Evolutionary conservation across 306 rosid genomes (phyloP).

Genomic region (Lupinus albus): DNA sequence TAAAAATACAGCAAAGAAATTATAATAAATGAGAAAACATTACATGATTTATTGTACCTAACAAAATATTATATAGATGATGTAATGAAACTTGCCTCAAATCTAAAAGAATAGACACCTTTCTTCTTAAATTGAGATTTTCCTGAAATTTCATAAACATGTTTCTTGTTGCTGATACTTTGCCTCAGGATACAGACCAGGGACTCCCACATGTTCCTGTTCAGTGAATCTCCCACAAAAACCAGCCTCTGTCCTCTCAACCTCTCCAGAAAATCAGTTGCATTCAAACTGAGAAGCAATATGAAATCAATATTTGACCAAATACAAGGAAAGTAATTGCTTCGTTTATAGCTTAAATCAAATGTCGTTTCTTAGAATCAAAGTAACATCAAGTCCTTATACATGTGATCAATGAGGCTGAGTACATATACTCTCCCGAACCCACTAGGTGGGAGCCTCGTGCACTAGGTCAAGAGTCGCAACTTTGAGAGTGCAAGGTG

Average conservation of each 20-base stretch:
- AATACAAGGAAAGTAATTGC: neutral
- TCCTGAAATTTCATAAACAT: constrained; percentile 77
- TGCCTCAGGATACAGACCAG: constrained; percentile 75
- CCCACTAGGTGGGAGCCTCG: too few species aligned
- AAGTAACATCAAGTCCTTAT: constrained; percentile 2
- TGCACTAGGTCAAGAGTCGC: too few species aligned
- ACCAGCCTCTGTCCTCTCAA: constrained; percentile 69
- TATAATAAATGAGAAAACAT: neutral
- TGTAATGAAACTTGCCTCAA: constrained; percentile 63
- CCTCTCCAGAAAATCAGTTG: constrained; percentile 75
- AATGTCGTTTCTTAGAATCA: neutral
- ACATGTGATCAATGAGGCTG: too few species aligned
- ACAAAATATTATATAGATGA: neutral
- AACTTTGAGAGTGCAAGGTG: too few species aligned
- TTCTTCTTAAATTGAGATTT: constrained; percentile 71
- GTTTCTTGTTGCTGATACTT: constrained; percentile 51
- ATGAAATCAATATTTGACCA: constrained; percentile 30
- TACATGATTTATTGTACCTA: neutral
- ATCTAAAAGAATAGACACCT: constrained; percentile 71
- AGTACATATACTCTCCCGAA: too few species aligned
- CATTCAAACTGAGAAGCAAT: constrained; percentile 59
- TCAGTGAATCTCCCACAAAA: constrained; percentile 85
- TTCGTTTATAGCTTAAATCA: neutral
- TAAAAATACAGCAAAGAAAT: constrained; percentile 36
- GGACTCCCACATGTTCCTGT: constrained; percentile 94